Conservation (phyloP, 176 grass and related monocot genomes). For the Carex littledalei region DNA sequence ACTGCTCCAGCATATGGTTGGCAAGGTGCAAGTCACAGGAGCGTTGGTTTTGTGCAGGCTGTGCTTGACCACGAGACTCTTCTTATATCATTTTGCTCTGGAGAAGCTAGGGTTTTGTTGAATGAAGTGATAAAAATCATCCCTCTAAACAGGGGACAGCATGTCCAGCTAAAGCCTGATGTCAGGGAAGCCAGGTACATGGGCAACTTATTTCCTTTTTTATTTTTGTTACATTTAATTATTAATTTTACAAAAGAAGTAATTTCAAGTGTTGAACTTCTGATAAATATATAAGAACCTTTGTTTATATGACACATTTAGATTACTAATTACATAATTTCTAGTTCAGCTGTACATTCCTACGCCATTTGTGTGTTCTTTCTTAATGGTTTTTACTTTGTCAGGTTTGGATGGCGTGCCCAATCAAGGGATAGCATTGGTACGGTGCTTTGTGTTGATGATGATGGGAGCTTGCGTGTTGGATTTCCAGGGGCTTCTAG, state of each 20-base stretch:
- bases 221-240: background rate
- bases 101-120: constrained; percentile 79
- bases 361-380: background rate
- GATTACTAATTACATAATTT: background rate
- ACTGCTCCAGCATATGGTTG: constrained; percentile 70
- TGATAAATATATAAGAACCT: background rate
- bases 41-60: constrained; percentile 93
- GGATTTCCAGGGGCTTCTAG: constrained; percentile 99
- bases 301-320: background rate
- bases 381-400: background rate
- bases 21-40: constrained; percentile 86
- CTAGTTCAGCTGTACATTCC: background rate
- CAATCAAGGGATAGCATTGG: constrained; percentile 96
- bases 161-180: constrained; percentile 90
- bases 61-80: constrained; percentile 60
- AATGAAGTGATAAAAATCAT: constrained; percentile 96
- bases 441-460: constrained; percentile 95
- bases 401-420: constrained; percentile 94
- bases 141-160: constrained; percentile 93
- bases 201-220: constrained; percentile 3
- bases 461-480: constrained; percentile 93
- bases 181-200: constrained; percentile 80
- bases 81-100: constrained; percentile 92
- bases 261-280: background rate
- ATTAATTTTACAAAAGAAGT: constrained; percentile 22